Conservation (phyloP, 306 rosid species). For the Quillaja saponaria region DNA sequence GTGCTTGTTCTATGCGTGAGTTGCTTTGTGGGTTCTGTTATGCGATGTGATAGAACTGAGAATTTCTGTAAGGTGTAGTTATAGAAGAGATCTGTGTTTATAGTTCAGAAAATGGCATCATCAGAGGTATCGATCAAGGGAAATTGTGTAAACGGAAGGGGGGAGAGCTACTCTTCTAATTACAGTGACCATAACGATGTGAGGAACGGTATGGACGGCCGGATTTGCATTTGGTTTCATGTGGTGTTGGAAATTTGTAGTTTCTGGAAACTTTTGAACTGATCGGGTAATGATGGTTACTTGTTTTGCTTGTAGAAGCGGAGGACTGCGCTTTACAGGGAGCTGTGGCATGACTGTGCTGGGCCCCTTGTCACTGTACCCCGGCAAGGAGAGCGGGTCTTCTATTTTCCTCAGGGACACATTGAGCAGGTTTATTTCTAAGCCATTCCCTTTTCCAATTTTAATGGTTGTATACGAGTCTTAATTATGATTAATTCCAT, state of each 20-base stretch:
- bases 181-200: slow-evolving; percentile 38
- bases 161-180: slow-evolving; percentile 37
- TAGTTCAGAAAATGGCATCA: slow-evolving; percentile 51
- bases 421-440: slow-evolving; percentile 71
- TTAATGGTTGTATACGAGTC: neutral
- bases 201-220: slow-evolving; percentile 35
- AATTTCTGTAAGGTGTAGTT: slow-evolving; percentile 23
- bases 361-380: slow-evolving; percentile 96
- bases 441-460: neutral
- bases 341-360: slow-evolving; percentile 98
- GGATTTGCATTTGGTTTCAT: neutral
- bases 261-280: neutral
- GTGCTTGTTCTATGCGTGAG: neutral
- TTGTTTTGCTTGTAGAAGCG: slow-evolving; percentile 50
- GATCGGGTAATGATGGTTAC: neutral
- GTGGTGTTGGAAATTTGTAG: neutral
- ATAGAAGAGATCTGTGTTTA: slow-evolving; percentile 73
- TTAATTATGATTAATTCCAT: neutral
- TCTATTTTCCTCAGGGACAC: slow-evolving; percentile 98
- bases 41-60: slow-evolving; percentile 14
- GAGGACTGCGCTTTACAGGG: slow-evolving; percentile 75
- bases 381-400: slow-evolving; percentile 69
- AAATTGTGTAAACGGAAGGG: slow-evolving; percentile 50
- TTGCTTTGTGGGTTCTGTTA: slow-evolving; percentile 1
- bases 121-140: slow-evolving; percentile 65